These are phyloP conservation scores for Phytophthora vignae DNA, from an alignment of 352 stramenopile species.

Conservation along the genomic window DNA sequence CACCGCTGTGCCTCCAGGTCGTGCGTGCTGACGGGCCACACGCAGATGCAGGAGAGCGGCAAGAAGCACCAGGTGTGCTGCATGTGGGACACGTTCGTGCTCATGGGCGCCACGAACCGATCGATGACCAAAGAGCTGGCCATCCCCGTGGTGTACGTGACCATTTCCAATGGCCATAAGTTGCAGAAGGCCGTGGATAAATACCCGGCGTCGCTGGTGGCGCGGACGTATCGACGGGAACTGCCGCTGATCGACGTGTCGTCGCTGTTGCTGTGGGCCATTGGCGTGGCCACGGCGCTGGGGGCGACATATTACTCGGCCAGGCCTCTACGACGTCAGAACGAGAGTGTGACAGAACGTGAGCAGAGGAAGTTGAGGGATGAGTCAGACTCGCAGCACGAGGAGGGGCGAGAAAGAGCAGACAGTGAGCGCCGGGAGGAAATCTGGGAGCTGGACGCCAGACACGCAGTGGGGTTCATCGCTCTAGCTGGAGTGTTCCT, in stretches of 20 bases:
- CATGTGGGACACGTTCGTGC: constrained; percentile 80
- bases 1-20: constrained; percentile 53
- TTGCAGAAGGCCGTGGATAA: constrained; percentile 47
- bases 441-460: constrained; percentile 70
- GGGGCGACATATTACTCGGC: constrained; percentile 76
- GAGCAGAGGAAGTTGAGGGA: constrained; percentile 36
- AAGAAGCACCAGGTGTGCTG: constrained; percentile 71
- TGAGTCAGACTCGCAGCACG: constrained; percentile 11
- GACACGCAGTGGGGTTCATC: constrained; percentile 75
- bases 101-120: constrained; percentile 73
- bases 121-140: constrained; percentile 46
- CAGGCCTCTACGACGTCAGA: constrained; percentile 14
- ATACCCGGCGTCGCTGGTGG: constrained; percentile 51
- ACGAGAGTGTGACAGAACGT: constrained; percentile 8
- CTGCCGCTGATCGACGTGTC: constrained; percentile 62
- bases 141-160: constrained; percentile 78
- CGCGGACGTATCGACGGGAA: constrained; percentile 54
- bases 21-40: constrained; percentile 67
- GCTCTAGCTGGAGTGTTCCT: constrained; percentile 63
- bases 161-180: constrained; percentile 61
- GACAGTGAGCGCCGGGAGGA: constrained; percentile 26
- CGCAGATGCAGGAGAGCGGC: constrained; percentile 19
- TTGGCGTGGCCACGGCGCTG: constrained; percentile 67
- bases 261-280: constrained; percentile 66
- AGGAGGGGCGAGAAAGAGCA: constrained; percentile 16